Evolutionary conservation across 257 asterid genomes (phyloP), one percentile per base, ranked within the genome.

Genomic region (Ilex aquifolium): DNA sequence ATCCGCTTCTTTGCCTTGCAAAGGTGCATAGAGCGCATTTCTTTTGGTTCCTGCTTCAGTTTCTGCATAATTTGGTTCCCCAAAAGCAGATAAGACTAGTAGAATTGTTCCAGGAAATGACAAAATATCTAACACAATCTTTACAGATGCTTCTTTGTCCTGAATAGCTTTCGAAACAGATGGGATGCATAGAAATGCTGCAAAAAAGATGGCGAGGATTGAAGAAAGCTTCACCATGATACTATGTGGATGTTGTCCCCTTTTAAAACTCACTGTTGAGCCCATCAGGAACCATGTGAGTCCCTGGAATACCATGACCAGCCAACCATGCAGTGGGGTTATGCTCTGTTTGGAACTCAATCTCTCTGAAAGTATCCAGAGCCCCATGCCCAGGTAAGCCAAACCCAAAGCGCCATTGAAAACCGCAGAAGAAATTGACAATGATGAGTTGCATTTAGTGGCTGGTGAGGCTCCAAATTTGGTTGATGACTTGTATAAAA

Each of bases 261-360:
- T 21, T 21, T 21, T 21, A 21, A 21, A 21, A 21, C 27, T 21
- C 27, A 21, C 27, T 21, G 27, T 21, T 21, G 27, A 21, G 52
- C 57, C 51, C 16, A 73, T 50, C 13, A 73, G 32, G 61, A 59
- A 31, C 78, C 66, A 67, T 12, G 15, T 13, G 32, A 73, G 67
- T 36, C 70, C 74, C 58, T 72, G 72, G 65, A 60, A 63, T 67
- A 61, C 13, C 30, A 55, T 30, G 7, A 56, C 36, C 0, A 72
- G 21, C 76, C 76, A 72, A 44, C 53, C 31, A 49, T 56, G 51
- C n/a, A 61, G 76, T 13, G 76, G 76, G 15, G 54, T 8, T 59
- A 44, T 39, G 27, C 27, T 21, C 27, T 21, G 27, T 21, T 21
- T 21, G 27, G 27, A 21, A 21, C 1, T 21, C 27, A 0, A 21